A percentile compares a stretch with the other conserved stretches of the same genome.
These are phyloP conservation scores for Luffa aegyptiaca DNA, from an alignment of 306 rosid species.

Conservation along the genomic window DNA sequence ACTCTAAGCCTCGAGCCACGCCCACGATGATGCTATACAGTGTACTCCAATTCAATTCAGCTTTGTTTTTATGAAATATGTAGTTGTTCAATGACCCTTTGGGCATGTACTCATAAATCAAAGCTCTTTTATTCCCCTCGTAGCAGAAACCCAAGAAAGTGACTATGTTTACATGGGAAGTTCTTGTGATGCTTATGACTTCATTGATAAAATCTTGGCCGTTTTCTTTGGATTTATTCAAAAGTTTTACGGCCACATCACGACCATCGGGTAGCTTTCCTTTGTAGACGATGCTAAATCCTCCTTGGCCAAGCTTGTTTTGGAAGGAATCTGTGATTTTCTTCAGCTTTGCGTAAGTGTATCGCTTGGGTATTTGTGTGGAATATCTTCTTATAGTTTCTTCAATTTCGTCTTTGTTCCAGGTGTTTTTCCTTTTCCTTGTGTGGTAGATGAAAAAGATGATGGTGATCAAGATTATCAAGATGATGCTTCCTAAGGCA, in stretches of 20 bases:
- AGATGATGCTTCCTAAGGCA: too few species aligned
- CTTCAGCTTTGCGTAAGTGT: too few species aligned
- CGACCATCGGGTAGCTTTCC: too few species aligned
- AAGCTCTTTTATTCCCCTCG: constrained; percentile 33
- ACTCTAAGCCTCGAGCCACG: constrained; percentile 47
- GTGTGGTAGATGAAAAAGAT: too few species aligned
- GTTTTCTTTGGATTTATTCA: constrained; percentile 42
- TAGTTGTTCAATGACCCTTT: constrained; percentile 30
- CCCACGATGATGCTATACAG: constrained; percentile 34
- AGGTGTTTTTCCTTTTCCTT: too few species aligned
- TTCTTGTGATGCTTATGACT: constrained; percentile 31
- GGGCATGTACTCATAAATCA: constrained; percentile 62
- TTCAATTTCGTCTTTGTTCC: too few species aligned
- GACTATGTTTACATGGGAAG: constrained; percentile 57
- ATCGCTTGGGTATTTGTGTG: too few species aligned
- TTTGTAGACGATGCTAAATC: too few species aligned
- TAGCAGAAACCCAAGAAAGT: constrained; percentile 72
- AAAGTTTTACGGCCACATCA: constrained; percentile 62
- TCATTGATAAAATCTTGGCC: constrained; percentile 73
- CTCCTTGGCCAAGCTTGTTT: too few species aligned
- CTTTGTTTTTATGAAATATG: constrained; percentile 17
- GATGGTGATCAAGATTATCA: too few species aligned
- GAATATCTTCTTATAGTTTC: too few species aligned
- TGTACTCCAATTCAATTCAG: constrained; percentile 49
- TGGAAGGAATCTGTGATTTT: too few species aligned